These are phyloP conservation scores for Penicillium janthinellum DNA, from an alignment of 2,329 filamentous ascomycete genomes.

Conservation along the genomic window DNA sequence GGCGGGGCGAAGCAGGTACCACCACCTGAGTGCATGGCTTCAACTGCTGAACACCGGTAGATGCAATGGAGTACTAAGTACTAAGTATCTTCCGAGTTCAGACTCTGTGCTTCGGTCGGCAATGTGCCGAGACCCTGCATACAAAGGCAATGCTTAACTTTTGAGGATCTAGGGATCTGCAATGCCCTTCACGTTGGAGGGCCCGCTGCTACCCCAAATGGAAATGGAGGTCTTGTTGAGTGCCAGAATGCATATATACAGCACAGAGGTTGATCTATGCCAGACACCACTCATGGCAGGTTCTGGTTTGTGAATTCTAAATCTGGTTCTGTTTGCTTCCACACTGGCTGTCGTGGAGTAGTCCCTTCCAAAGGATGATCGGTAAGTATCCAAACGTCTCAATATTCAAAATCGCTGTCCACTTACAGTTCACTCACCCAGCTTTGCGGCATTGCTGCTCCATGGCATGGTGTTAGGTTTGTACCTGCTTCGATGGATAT, in stretches of 20 bases:
- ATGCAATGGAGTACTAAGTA: neutral
- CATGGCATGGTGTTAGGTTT: conserved; percentile 42
- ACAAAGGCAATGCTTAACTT: neutral
- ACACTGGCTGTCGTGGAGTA: conserved; percentile 29
- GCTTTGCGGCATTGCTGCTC: conserved; percentile 36
- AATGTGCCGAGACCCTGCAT: neutral
- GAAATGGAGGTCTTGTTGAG: conserved; percentile 1
- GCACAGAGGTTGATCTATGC: neutral
- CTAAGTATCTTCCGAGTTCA: neutral
- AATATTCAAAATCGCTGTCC: neutral
- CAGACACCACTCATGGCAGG: neutral
- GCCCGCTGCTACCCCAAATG: conserved; percentile 1
- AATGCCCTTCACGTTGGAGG: conserved; percentile 2
- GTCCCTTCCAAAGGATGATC: conserved; percentile 44
- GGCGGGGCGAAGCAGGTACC: conserved; percentile 7
- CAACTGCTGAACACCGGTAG: neutral
- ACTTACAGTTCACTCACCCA: neutral
- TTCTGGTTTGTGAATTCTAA: neutral
- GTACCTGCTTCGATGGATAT: conserved; percentile 48
- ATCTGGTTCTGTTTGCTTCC: neutral
- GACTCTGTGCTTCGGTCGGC: neutral
- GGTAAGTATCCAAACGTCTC: conserved; percentile 23
- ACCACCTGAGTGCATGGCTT: neutral
- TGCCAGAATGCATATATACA: conserved; percentile 5
- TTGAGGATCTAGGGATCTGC: neutral